A percentile compares a stretch with the other conserved stretches of the same genome.
Evolutionary conservation across 192 early-diverging fungal species (phyloP).

Genomic region (Backusella liffmaniae): DNA sequence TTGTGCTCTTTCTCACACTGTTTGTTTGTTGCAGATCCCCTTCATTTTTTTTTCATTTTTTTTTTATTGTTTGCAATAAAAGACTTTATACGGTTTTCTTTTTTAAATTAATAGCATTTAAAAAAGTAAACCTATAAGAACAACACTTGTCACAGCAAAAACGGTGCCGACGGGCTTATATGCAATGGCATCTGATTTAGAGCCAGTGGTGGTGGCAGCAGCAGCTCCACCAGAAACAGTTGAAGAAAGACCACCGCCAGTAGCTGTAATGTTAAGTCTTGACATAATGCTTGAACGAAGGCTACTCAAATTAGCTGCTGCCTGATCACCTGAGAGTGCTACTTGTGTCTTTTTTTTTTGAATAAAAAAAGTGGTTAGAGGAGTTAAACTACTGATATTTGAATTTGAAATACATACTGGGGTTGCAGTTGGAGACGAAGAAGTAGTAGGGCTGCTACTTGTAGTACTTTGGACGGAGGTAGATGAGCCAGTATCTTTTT

Average conservation of each 20-base stretch:
- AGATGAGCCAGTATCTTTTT: background rate
- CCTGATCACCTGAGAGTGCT: background rate
- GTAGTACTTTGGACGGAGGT: background rate
- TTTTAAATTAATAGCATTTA: background rate
- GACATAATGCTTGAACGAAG: background rate
- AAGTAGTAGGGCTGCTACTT: background rate
- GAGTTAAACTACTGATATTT: background rate
- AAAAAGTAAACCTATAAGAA: background rate
- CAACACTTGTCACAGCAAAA: background rate
- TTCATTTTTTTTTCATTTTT: background rate
- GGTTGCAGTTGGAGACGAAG: background rate
- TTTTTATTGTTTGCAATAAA: background rate
- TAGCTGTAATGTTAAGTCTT: background rate
- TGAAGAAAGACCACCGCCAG: background rate
- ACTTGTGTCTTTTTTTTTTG: background rate
- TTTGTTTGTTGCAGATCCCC: background rate
- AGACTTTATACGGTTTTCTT: background rate
- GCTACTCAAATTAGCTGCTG: background rate
- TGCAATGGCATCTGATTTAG: background rate
- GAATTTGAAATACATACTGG: background rate
- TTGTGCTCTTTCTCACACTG: background rate
- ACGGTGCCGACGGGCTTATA: background rate
- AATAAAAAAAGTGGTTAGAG: conserved; percentile 9
- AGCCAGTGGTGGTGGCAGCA: background rate
- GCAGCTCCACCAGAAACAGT: background rate